Evolutionary conservation across 805 yeast species (phyloP).

Genomic region (Metschnikowia aberdeeniae): DNA sequence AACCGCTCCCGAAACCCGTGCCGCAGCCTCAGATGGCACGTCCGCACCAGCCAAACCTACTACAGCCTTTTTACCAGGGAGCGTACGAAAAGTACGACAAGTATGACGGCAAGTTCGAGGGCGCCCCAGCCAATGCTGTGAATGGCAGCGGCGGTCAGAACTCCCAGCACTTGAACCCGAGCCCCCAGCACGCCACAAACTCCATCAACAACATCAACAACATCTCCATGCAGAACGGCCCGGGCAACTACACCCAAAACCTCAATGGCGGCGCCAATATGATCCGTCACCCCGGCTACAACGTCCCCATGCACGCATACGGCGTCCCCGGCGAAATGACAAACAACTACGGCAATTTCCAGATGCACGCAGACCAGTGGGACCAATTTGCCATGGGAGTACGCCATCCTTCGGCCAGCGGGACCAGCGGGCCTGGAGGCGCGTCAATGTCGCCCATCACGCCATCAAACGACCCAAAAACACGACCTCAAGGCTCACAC

Average conservation of each 20-base stretch:
- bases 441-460: background rate
- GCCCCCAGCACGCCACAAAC: too few relatives aligned
- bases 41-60: constrained; percentile 1
- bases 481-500: background rate
- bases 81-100: background rate
- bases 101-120: background rate
- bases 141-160: background rate
- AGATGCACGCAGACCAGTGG: constrained; percentile 15
- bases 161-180: too few relatives aligned
- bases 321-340: constrained; percentile 8
- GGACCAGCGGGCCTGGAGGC: constrained; percentile 1
- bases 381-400: constrained; percentile 12
- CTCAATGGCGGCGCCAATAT: background rate
- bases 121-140: background rate
- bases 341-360: constrained; percentile 9
- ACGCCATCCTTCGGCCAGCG: constrained; percentile 1
- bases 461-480: background rate
- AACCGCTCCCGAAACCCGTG: constrained; percentile 2
- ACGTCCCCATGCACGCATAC: constrained; percentile 11
- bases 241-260: too few relatives aligned
- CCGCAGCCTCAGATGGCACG: constrained; percentile 2
- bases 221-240: too few relatives aligned
- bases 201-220: too few relatives aligned
- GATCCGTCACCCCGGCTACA: constrained; percentile 7
- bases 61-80: background rate